Evolutionary conservation across 2,329 filamentous ascomycete species (phyloP), one percentile per base, ranked within the genome.

Genomic region (Paecilomyces dactylethromorphus): DNA sequence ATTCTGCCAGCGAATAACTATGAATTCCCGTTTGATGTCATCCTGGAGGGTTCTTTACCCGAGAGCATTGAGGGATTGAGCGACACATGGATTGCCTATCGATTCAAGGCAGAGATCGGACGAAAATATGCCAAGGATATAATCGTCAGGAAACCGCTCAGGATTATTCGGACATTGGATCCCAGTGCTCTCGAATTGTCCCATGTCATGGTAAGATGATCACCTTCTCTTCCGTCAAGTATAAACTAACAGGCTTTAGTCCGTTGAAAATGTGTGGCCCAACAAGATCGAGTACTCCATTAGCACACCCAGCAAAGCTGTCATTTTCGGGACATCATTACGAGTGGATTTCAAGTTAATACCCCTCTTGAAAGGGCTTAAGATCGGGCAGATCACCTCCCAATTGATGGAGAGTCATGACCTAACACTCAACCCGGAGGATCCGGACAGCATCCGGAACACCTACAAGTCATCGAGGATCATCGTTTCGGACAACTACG

Each of bases 261-360:
- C 90, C 63, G 92, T 97, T 63, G 92, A 97, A 75, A 97, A 97
- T 70, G 89, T 96, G 63, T 99, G 94, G 94, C 90, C 92, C 5
- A 94, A 96, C 79, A 99, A 99, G 80, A 85, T 97, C 66, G 91
- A 96, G 72, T 99, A 99, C 77, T 93, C 91, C 31, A 92, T 99
- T 63, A 86, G 91, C 59, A 90, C 96, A 11, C 93, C 94, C 0
- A 92, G 91, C 69, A 97, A 97, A 78, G 94, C 94, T 1, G 88
- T 96, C 57, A 89, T 96, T 18, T 96, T 97, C 68, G 94, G 94
- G 55, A 95, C 91, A n/a, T 83, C 83, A 22, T 87, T 97, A 54
- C 86, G 87, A 1, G 82, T 96, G 60, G 87, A 96, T 66, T 93
- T 97, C 78, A 86, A 90, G 62, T 87, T 97, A 62, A 90, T 92